Evolutionary conservation across 202 grass and related monocot species (phyloP).

Genomic region (Panicum hallii): DNA sequence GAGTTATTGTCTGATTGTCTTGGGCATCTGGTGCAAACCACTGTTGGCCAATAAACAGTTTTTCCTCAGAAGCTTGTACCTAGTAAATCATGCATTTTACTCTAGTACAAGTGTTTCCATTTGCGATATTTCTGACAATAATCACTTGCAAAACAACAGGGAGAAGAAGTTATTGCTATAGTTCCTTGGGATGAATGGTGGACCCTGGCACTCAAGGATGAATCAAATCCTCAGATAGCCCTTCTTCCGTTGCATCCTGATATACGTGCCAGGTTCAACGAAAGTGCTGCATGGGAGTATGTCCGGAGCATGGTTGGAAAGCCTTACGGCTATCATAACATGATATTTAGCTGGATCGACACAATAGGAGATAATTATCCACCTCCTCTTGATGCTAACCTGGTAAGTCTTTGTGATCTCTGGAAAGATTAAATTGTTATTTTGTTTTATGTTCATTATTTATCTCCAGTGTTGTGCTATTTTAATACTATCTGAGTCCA

Average conservation of each 20-base stretch:
- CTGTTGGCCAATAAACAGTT: not conserved
- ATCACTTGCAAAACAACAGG: conserved; percentile 56
- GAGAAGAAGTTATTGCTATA: conserved; percentile 89
- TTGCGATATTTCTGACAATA: conserved; percentile 32
- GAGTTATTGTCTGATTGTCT: not conserved
- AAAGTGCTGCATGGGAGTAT: conserved; percentile 86
- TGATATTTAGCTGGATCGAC: conserved; percentile 99
- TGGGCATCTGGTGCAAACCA: conserved; percentile 8
- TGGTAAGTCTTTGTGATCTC: conserved; percentile 62
- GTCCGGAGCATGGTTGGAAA: conserved; percentile 83
- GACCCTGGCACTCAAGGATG: conserved; percentile 79
- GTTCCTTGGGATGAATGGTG: conserved; percentile 99
- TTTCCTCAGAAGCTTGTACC: not conserved
- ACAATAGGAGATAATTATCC: conserved; percentile 89
- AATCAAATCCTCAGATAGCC: conserved; percentile 90
- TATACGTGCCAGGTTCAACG: conserved; percentile 70
- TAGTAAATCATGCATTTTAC: conserved; percentile 20
- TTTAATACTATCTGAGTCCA: not conserved
- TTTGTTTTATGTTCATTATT: conserved; percentile 23
- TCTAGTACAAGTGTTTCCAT: conserved; percentile 11
- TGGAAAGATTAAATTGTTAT: conserved; percentile 12
- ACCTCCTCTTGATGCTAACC: conserved; percentile 89
- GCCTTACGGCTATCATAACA: conserved; percentile 98
- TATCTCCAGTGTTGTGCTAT: not conserved
- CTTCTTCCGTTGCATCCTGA: conserved; percentile 73